Base-by-base conservation (phyloP, 805 yeast genomes). In the Wickerhamomyces hampshirensis region DNA sequence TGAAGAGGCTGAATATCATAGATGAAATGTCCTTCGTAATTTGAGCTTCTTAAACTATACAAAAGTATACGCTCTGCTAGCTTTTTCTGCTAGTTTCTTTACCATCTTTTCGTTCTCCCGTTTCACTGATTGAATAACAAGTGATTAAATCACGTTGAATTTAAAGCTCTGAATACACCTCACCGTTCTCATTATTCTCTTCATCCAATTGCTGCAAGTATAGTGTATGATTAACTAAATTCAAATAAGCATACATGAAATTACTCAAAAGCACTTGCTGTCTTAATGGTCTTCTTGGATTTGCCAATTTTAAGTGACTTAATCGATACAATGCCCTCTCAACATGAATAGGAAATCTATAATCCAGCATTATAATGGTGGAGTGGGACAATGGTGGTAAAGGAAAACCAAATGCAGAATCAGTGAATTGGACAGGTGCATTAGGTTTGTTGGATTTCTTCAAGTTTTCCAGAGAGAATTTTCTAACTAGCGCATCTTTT, bases 171-270 rank as follows among this genome's bases (percentile, higher is more conserved):
- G 24, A 8, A 21, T 8, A 8, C 10, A 9, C 33, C 5, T 17
- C 37, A 11, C 35, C 42, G n/a, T n/a, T n/a, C 18, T 31, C 47
- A 10, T 28, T 34, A 13, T 35, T 33, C 17, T 48, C 63, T 33
- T 67, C 71, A 23, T 66, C 72, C 42, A 66, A 58, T 42, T 80
- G 86, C 50, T 84, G 91, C 43, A 84, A 59, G 58, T 81, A 86
- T 47, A 84, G 66, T 12, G 91, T 89, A 56, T 91, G 97, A 59
- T 91, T 95, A 38, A 93, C 96, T 60, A 93, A 68, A 55, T 93
- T 91, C 67, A 93, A 71, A 60, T 93, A 93, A 0, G 97, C 91
- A 56, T 93, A 93, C 98, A 93, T 93, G 73, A 93, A 93, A 58
- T 93, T 93, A 40, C 96, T 86, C 45, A 93, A 63, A 33, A 93